These are phyloP conservation scores for Apiospora marii DNA, from an alignment of 2,329 filamentous ascomycete species.

Conservation along the genomic window DNA sequence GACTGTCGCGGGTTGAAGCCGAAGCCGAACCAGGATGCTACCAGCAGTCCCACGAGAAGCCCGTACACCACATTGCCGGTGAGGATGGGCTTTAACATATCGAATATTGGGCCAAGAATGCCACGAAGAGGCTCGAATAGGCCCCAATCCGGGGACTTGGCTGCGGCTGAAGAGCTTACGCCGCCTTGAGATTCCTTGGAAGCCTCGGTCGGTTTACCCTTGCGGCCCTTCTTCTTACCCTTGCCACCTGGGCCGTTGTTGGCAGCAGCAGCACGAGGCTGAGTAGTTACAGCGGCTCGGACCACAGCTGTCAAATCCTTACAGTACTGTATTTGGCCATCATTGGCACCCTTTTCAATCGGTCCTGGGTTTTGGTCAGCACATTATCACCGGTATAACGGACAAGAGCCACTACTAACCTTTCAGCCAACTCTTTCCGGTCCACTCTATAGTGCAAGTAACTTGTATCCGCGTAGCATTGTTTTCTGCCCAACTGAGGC, in stretches of 20 bases:
- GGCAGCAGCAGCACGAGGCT: slow-evolving; percentile 58
- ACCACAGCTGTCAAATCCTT: slow-evolving; percentile 80
- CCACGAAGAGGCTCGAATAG: slow-evolving; percentile 79
- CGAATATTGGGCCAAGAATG: slow-evolving; percentile 72
- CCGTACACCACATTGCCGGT: slow-evolving; percentile 81
- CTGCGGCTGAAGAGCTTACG: slow-evolving; percentile 49
- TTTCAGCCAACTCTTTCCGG: slow-evolving; percentile 97
- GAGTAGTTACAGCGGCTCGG: slow-evolving; percentile 75
- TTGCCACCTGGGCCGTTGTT: slow-evolving; percentile 57
- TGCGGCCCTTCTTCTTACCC: slow-evolving; percentile 68
- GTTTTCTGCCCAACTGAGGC: slow-evolving; percentile 88
- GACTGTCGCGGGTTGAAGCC: slow-evolving; percentile 54
- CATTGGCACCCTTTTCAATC: slow-evolving; percentile 94
- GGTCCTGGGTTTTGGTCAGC: slow-evolving; percentile 67
- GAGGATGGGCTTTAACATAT: slow-evolving; percentile 75
- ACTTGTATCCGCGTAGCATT: slow-evolving; percentile 86
- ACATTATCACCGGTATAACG: background rate
- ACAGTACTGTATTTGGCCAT: slow-evolving; percentile 85
- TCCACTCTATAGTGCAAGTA: slow-evolving; percentile 94
- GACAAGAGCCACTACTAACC: slow-evolving; percentile 59
- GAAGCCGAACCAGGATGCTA: slow-evolving; percentile 77
- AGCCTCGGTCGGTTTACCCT: slow-evolving; percentile 60
- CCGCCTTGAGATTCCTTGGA: slow-evolving; percentile 50
- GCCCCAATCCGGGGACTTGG: slow-evolving; percentile 70
- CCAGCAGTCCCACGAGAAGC: slow-evolving; percentile 74